These are phyloP conservation scores for Emmonsiellopsis sp. DNA, from an alignment of 2,329 filamentous ascomycete genomes.

Conservation along the genomic window DNA sequence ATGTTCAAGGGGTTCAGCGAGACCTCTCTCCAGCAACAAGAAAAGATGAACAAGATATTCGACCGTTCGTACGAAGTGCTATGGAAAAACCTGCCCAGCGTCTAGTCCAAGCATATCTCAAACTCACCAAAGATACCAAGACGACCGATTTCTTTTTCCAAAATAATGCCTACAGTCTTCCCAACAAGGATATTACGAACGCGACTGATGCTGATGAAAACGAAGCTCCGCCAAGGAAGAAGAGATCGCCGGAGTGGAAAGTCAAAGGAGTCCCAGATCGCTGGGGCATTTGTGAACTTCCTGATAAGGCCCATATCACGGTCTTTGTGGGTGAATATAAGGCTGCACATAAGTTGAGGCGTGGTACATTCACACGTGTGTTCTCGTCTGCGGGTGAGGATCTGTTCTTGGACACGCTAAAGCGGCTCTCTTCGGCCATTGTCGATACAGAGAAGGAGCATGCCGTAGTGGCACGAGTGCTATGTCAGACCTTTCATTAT, in stretches of 20 bases:
- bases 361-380: not conserved
- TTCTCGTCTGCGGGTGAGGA: not conserved
- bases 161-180: not conserved
- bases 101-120: not conserved
- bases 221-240: not conserved
- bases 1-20: not conserved
- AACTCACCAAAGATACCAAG: not conserved
- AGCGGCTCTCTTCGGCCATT: not conserved
- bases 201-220: not conserved
- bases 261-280: not conserved
- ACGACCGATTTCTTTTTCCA: not conserved
- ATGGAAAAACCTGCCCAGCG: not conserved
- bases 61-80: not conserved
- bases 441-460: not conserved
- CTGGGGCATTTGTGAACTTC: not conserved
- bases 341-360: not conserved
- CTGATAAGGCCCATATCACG: not conserved
- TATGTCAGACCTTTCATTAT: not conserved
- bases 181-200: not conserved
- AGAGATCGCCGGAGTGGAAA: not conserved
- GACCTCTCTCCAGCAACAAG: not conserved
- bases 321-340: not conserved
- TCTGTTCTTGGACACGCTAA: not conserved
- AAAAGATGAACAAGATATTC: conserved; percentile 1
- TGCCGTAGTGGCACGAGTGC: not conserved